A percentile compares a stretch with the other conserved stretches of the same genome.
Evolutionary conservation across 2,329 filamentous ascomycete genomes (phyloP).

Genomic region (Aspergillus neoniger): DNA sequence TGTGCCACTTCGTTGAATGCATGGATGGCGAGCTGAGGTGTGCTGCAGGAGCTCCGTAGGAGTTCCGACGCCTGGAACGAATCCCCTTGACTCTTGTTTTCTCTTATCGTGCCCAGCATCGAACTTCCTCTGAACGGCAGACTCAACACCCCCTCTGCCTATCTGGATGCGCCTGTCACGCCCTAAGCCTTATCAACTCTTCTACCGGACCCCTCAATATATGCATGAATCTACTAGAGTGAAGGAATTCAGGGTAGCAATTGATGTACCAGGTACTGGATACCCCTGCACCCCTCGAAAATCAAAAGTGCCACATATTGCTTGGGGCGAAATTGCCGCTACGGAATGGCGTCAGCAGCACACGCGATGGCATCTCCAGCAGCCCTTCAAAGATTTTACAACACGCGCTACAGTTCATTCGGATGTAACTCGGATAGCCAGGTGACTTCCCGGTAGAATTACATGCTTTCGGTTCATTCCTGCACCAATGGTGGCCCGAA

Average conservation of each 20-base stretch:
- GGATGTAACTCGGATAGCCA: background rate
- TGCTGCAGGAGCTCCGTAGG: background rate
- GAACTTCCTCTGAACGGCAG: background rate
- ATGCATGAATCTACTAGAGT: too few relatives aligned
- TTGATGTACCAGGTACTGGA: too few relatives aligned
- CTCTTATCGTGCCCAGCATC: background rate
- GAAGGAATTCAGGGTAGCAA: too few relatives aligned
- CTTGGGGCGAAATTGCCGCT: background rate
- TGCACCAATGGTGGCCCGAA: too few relatives aligned
- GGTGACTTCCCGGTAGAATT: background rate
- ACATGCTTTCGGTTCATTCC: background rate
- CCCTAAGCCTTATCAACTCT: background rate
- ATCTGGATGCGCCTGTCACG: background rate
- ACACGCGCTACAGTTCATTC: background rate
- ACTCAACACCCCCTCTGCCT: background rate
- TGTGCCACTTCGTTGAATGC: background rate
- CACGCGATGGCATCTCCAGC: background rate
- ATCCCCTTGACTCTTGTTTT: background rate
- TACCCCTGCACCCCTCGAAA: too few relatives aligned
- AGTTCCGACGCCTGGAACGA: background rate
- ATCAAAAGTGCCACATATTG: background rate
- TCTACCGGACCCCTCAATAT: too few relatives aligned
- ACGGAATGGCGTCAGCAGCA: background rate
- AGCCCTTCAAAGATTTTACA: background rate
- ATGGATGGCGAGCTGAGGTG: background rate